phyloP scores from a whole-genome alignment of 2,329 filamentous ascomycete genomes.

The Alternaria ventricosa region DNA sequence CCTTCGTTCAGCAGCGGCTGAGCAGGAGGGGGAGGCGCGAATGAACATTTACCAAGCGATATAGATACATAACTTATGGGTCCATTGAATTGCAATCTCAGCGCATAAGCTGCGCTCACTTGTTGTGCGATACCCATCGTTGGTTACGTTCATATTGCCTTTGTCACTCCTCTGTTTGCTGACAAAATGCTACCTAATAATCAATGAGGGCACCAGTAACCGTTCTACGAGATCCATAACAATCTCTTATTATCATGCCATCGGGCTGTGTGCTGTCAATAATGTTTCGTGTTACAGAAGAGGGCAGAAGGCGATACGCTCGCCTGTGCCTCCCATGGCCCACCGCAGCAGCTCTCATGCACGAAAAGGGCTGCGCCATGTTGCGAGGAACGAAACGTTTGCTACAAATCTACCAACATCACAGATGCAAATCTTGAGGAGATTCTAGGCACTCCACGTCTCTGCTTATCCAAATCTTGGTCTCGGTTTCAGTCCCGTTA shows the following conservation, averaged over 20 bases:
- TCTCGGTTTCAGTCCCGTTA: not conserved
- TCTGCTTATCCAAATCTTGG: not conserved
- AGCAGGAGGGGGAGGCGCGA: not conserved
- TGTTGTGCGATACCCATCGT: not conserved
- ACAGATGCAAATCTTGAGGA: not conserved
- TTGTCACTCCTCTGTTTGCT: not conserved
- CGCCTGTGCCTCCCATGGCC: slow-evolving; percentile 9
- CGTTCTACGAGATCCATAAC: not conserved
- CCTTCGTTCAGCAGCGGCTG: not conserved
- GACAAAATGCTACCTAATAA: not conserved
- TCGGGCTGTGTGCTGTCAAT: not conserved
- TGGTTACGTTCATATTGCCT: not conserved
- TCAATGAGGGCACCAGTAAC: not conserved
- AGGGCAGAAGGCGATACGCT: slow-evolving; percentile 15
- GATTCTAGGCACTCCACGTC: not conserved
- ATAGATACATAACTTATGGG: not conserved
- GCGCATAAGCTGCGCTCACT: not conserved
- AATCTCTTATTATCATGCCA: not conserved
- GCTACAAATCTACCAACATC: not conserved
- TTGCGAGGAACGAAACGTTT: not conserved
- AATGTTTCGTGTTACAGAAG: not conserved
- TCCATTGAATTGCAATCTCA: not conserved
- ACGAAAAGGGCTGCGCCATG: slow-evolving; percentile 14
- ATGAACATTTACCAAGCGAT: not conserved
- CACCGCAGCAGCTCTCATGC: slow-evolving; percentile 9